Conservation (phyloP, 2,329 filamentous ascomycete genomes). For the Taxawa tesnikishii region DNA sequence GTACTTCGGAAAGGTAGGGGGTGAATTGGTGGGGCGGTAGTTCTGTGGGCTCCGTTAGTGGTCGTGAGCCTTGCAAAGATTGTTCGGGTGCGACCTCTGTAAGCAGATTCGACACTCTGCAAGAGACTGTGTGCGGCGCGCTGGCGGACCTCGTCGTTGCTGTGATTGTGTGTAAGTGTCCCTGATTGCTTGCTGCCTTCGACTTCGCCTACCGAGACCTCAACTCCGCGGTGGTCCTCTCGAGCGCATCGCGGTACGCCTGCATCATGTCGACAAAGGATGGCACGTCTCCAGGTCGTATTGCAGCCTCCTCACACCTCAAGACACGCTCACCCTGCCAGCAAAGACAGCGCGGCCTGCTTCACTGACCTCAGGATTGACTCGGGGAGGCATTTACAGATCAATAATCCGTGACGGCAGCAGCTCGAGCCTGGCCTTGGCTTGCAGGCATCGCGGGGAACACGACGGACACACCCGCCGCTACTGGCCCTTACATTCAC, state of each 20-base stretch:
- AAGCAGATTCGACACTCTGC: conserved; percentile 6
- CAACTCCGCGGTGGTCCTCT: neutral
- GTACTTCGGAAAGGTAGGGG: neutral
- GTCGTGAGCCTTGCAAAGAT: neutral
- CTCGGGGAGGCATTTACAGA: too few relatives aligned
- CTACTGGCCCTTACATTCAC: too few relatives aligned
- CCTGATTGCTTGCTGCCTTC: neutral
- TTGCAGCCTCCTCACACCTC: too few relatives aligned
- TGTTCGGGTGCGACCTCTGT: conserved; percentile 2
- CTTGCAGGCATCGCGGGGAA: too few relatives aligned
- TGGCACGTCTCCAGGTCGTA: too few relatives aligned
- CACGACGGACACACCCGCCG: too few relatives aligned
- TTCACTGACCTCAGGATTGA: too few relatives aligned
- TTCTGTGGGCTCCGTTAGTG: neutral
- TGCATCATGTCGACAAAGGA: too few relatives aligned
- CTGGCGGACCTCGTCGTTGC: conserved; percentile 4
- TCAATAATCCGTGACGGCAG: too few relatives aligned
- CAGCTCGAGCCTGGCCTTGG: too few relatives aligned
- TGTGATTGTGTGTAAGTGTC: neutral
- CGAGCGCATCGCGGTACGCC: neutral
- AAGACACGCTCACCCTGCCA: too few relatives aligned
- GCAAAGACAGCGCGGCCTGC: too few relatives aligned
- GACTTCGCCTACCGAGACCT: neutral
- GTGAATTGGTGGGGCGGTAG: neutral
- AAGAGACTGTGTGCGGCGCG: conserved; percentile 4